Base-by-base conservation (phyloP, 164 flowering plant species). In the Nelumbo lutea region DNA sequence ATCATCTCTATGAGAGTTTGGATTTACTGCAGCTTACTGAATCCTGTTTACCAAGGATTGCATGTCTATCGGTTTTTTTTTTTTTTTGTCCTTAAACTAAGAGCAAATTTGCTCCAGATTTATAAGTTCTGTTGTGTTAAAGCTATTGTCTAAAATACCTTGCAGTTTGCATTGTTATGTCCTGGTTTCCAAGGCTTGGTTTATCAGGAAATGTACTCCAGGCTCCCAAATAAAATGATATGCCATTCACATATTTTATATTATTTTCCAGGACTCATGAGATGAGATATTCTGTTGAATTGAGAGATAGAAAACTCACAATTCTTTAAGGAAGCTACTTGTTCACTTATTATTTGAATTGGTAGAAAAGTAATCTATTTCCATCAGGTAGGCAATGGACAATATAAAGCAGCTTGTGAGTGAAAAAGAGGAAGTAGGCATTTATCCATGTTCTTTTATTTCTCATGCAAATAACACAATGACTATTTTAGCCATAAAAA, bases 391-490 rank as follows among this genome's bases (percentile, higher is more conserved):
- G 71, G 73, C 79, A 45, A 77, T 84, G 65, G 80, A 83, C 39
- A 74, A 76, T 44, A 82, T 83, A 73, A 77, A 81, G 62, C 66
- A 65, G 44, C 10, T 84, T 76, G 77, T 85, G 64, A 74, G 58
- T 72, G 87, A 83, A 66, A 85, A 82, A 70, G 89, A 85, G 77
- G 79, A 84, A 66, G 64, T 80, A 84, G 91, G 91, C 79, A 83
- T 77, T 87, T 78, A 52, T 70, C 66, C 66, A 38, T 41, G 53
- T 46, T 58, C 6, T 68, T 68, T n/a, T n/a, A n/a, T n/a, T n/a
- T n/a, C n/a, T n/a, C n/a, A n/a, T n/a, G n/a, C n/a, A n/a, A n/a
- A n/a, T n/a, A n/a, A n/a, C n/a, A n/a, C n/a, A n/a, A n/a, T n/a
- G n/a, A n/a, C n/a, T n/a, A n/a, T n/a, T n/a, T n/a, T n/a, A n/a